Conservation (phyloP, 176 grass and related monocot genomes). For the Oryza australiensis region DNA sequence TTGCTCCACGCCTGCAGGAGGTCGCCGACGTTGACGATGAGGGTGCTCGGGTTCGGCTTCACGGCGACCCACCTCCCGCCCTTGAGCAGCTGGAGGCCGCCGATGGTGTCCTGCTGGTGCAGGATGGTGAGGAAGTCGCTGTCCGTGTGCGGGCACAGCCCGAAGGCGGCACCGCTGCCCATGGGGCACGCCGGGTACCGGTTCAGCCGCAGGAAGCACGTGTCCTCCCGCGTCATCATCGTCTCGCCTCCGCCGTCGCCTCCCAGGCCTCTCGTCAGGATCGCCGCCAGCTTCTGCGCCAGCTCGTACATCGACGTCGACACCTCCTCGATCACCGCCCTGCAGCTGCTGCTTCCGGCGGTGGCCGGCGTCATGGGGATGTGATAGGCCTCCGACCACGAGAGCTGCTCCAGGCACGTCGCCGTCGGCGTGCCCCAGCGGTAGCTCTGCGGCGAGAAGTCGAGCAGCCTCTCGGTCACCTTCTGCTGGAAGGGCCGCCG, state of each 20-base stretch:
- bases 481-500: slow-evolving; percentile 55
- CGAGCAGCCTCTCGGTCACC: slow-evolving; percentile 38
- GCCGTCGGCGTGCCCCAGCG: slow-evolving; percentile 72
- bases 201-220: slow-evolving; percentile 78
- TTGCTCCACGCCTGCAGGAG: slow-evolving; percentile 84
- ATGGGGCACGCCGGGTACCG: slow-evolving; percentile 64
- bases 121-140: slow-evolving; percentile 79
- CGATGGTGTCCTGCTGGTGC: slow-evolving; percentile 45
- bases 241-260: not conserved
- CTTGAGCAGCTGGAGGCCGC: slow-evolving; percentile 63
- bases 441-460: slow-evolving; percentile 64
- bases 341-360: not conserved
- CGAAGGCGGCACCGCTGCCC: slow-evolving; percentile 41
- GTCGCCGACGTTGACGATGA: slow-evolving; percentile 85
- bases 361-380: slow-evolving; percentile 38
- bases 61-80: slow-evolving; percentile 56
- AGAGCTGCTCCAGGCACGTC: slow-evolving; percentile 57
- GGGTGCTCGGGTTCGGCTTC: slow-evolving; percentile 43
- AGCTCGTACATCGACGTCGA: slow-evolving; percentile 55
- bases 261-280: slow-evolving; percentile 31
- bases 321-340: slow-evolving; percentile 53
- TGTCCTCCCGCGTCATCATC: slow-evolving; percentile 28
- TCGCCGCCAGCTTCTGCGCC: slow-evolving; percentile 49
- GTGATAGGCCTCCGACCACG: slow-evolving; percentile 94
- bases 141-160: slow-evolving; percentile 78